Conservation (phyloP, 345 rosid genomes). For the Ricinus communis region DNA sequence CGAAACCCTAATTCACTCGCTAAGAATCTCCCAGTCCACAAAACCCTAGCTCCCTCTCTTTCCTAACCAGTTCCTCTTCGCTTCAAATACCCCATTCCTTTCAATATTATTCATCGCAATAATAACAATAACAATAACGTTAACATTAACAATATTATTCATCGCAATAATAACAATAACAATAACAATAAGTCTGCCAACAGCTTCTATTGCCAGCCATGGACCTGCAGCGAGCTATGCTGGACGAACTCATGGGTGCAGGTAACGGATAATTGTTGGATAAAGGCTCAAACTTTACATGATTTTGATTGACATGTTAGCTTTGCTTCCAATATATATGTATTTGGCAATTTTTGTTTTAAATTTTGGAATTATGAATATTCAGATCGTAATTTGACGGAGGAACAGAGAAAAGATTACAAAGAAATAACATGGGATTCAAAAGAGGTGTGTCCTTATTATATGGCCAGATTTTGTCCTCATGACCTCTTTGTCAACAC, state of each 20-base stretch:
- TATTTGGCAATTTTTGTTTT: not conserved
- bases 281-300: not conserved
- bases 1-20: too few relatives aligned
- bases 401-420: slow-evolving; percentile 77
- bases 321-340: not conserved
- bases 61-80: too few relatives aligned
- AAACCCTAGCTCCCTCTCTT: too few relatives aligned
- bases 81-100: too few relatives aligned
- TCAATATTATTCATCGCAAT: too few relatives aligned
- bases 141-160: too few relatives aligned
- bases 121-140: too few relatives aligned
- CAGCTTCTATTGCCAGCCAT: slow-evolving; percentile 25
- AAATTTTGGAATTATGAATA: slow-evolving; percentile 6
- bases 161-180: too few relatives aligned
- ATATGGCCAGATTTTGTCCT: slow-evolving; percentile 97
- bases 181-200: too few relatives aligned
- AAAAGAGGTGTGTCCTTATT: slow-evolving; percentile 85
- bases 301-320: not conserved
- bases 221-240: slow-evolving; percentile 96
- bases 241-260: slow-evolving; percentile 97
- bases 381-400: slow-evolving; percentile 86
- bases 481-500: slow-evolving; percentile 99
- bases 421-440: slow-evolving; percentile 91
- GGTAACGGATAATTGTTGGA: slow-evolving; percentile 34
- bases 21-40: too few relatives aligned